Conservation (phyloP, 768 basidiomycete species). For the Leucogyrophana mollusca region DNA sequence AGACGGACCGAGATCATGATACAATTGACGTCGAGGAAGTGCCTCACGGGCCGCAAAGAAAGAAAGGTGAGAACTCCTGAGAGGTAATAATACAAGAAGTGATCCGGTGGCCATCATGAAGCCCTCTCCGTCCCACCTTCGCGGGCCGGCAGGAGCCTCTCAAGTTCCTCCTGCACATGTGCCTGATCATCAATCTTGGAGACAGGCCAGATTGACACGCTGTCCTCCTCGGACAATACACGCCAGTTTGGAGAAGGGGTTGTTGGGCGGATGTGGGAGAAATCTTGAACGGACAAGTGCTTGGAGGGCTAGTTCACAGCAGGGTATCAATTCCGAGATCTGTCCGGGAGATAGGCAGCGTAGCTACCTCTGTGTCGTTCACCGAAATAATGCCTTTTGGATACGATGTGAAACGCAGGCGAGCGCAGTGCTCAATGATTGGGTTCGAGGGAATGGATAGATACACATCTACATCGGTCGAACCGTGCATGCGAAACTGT, state of each 20-base stretch:
- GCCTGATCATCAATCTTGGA: conserved; percentile 12
- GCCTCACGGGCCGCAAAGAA: too few relatives aligned
- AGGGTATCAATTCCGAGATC: background rate
- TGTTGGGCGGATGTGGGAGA: conserved; percentile 69
- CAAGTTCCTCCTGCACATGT: conserved; percentile 13
- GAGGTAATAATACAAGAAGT: too few relatives aligned
- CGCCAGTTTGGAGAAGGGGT: conserved; percentile 81
- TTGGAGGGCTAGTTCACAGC: conserved; percentile 32
- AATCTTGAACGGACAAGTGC: conserved; percentile 68
- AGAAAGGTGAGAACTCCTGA: too few relatives aligned
- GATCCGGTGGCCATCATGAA: too few relatives aligned
- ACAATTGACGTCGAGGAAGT: too few relatives aligned
- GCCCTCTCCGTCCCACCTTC: background rate
- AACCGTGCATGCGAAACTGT: conserved; percentile 88
- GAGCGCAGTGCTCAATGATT: conserved; percentile 72
- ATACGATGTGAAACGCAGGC: conserved; percentile 64
- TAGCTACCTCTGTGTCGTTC: conserved; percentile 14
- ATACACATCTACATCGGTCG: conserved; percentile 60
- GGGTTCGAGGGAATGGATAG: conserved; percentile 70
- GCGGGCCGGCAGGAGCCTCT: conserved; percentile 13
- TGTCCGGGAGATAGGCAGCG: background rate
- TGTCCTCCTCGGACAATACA: conserved; percentile 10
- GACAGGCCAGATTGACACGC: conserved; percentile 22
- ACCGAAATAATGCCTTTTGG: conserved; percentile 36
- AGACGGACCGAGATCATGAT: too few relatives aligned